A percentile compares a stretch with the other conserved stretches of the same genome.
phyloP scores from a whole-genome alignment of 1,139 yeast species.

The Diutina pseudorugosa region DNA sequence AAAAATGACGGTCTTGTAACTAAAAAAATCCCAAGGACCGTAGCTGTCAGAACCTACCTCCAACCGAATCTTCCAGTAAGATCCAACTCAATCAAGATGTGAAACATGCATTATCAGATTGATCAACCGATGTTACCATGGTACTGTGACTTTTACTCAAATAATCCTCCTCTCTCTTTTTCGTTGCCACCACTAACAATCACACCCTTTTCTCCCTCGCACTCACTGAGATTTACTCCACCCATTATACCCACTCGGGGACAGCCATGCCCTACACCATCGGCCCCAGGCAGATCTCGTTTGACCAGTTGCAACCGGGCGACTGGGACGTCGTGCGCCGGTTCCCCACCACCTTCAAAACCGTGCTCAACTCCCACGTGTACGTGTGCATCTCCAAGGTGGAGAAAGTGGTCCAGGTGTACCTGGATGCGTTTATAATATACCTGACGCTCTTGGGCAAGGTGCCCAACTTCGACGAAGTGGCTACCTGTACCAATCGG shows the following conservation, averaged over 20 bases:
- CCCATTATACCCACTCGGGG: background rate
- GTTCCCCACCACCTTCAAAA: slow-evolving; percentile 19
- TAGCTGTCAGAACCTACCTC: too few species aligned
- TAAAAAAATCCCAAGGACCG: too few species aligned
- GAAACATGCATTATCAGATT: too few species aligned
- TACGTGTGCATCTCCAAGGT: slow-evolving; percentile 17
- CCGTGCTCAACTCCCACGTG: slow-evolving; percentile 23
- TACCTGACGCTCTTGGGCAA: slow-evolving; percentile 28
- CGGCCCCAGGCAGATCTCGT: slow-evolving; percentile 16
- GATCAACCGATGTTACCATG: too few species aligned
- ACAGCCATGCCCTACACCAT: slow-evolving; percentile 23
- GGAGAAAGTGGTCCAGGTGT: slow-evolving; percentile 25
- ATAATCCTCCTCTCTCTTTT: too few species aligned
- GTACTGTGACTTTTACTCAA: too few species aligned
- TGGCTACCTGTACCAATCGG: slow-evolving; percentile 12
- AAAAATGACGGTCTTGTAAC: too few species aligned
- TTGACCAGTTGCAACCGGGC: slow-evolving; percentile 8
- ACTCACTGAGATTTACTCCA: background rate
- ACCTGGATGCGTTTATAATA: slow-evolving; percentile 26
- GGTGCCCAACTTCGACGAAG: slow-evolving; percentile 31
- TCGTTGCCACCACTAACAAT: too few species aligned
- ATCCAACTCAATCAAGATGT: too few species aligned
- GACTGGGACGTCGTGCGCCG: slow-evolving; percentile 17
- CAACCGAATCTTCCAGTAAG: too few species aligned
- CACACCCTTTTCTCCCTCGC: background rate